phyloP scores from a whole-genome alignment of 768 basidiomycete genomes.

The Pholiota conissans region DNA sequence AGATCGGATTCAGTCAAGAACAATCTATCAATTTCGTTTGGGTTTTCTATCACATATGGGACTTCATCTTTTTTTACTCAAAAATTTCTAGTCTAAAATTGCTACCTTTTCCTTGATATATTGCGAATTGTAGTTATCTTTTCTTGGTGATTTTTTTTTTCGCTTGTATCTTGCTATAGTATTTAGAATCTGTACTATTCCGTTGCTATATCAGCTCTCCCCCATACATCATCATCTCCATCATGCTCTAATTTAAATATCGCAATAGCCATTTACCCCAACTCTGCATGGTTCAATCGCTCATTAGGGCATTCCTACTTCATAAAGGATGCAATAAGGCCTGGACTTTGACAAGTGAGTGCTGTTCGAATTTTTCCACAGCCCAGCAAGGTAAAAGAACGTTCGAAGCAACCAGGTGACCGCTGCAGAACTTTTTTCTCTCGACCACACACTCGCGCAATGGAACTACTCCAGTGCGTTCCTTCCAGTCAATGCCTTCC shows the following conservation, averaged over 20 bases:
- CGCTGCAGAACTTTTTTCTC: background rate
- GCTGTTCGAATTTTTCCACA: no score
- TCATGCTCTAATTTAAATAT: no score
- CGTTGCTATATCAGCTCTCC: background rate
- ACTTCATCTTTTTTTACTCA: background rate
- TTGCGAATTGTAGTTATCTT: background rate
- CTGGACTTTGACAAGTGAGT: background rate
- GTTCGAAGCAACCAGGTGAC: background rate
- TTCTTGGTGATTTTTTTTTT: background rate
- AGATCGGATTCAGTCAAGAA: background rate
- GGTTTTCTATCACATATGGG: no score
- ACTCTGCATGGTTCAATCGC: no score
- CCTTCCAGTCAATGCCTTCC: background rate
- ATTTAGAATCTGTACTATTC: background rate
- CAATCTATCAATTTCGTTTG: background rate
- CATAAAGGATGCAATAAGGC: background rate
- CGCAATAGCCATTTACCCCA: no score
- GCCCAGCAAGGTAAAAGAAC: no score
- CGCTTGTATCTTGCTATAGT: background rate
- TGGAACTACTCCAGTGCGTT: slow-evolving; percentile 26
- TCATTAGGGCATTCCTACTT: no score
- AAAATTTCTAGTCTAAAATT: background rate
- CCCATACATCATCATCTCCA: background rate
- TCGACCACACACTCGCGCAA: background rate
- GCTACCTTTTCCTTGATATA: background rate